Evolutionary conservation across 768 basidiomycete species (phyloP), one percentile per base, ranked within the genome.

Genomic region (Lactarius quietus): DNA sequence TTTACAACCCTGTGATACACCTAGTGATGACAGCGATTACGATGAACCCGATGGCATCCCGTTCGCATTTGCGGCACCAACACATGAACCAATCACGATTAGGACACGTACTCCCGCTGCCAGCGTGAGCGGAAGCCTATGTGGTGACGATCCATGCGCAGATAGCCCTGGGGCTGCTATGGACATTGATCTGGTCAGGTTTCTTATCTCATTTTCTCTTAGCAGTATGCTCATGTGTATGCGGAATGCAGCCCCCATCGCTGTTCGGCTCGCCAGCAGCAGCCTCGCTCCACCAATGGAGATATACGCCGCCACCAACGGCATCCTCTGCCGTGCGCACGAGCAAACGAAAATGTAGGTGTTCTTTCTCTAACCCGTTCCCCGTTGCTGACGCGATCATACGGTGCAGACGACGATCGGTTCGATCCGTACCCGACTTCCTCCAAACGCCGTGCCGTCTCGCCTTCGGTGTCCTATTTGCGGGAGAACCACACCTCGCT

Each of bases 341-440:
- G 18, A 92, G 88, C 72, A 93, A 93, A 74, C 86, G 91, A 57
- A 93, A 93, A 84, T 75, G 91, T 90, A 72, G 71, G 83, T 76
- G 20, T 36, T 53, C 64, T 39, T 20, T 56, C 55, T 36, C 61
- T 39, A 20, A 63, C 26, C n/a, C 31, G 48, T 54, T 48, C 8
- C 43, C 43, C 45, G 10, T 14, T 23, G n/a, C 35, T 67, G 52
- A 65, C 53, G 31, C 57, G 26, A 58, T 1, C n/a, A 29, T 62
- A n/a, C n/a, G 28, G 20, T 57, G 10, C 70, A 91, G 90, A 90
- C 68, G 91, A 92, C 62, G 91, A 93, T 73, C 86, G 91, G 14
- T 93, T 89, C 73, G 91, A 93, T 73, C 91, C 91, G 57, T 93
- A 93, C 75, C 87, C 88, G 36, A 85, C 83, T 52, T 80, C 87